A percentile compares a stretch with the other conserved stretches of the same genome.
These are phyloP conservation scores for Phytophthora kernoviae DNA, from an alignment of 352 stramenopile species.

Conservation along the genomic window DNA sequence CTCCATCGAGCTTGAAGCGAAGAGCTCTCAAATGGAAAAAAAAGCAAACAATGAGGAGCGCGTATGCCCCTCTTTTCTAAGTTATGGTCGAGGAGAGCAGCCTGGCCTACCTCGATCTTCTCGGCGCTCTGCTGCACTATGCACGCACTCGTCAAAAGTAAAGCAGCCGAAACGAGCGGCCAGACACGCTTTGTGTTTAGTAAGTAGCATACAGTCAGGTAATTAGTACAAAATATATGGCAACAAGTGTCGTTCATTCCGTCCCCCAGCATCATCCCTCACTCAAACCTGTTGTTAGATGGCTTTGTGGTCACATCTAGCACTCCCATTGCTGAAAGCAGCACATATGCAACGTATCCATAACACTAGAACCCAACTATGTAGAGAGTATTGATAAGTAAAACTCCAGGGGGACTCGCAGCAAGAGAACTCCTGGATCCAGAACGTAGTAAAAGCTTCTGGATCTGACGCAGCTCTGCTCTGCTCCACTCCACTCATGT, in stretches of 20 bases:
- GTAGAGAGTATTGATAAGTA: no score
- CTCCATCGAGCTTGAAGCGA: slow-evolving; percentile 16
- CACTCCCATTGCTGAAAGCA: no score
- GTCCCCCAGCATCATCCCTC: no score
- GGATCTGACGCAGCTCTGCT: neutral
- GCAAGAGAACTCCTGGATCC: no score
- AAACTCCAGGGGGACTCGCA: no score
- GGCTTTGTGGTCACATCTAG: no score
- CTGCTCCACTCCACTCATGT: slow-evolving; percentile 7
- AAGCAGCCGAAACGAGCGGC: neutral
- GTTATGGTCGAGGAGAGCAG: slow-evolving; percentile 31
- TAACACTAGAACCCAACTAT: no score
- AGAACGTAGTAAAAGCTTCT: no score
- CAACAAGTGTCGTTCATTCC: neutral
- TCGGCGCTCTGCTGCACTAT: neutral
- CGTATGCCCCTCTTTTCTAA: slow-evolving; percentile 28
- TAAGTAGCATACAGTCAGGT: slow-evolving; percentile 17
- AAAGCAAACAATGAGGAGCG: neutral
- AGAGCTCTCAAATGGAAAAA: slow-evolving; percentile 20
- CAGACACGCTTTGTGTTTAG: slow-evolving; percentile 6
- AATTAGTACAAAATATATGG: slow-evolving; percentile 21
- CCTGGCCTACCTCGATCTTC: neutral
- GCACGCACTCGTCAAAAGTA: slow-evolving; percentile 2
- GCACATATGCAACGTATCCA: no score
- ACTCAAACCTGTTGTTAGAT: no score